Evolutionary conservation across 176 grass and related monocot genomes (phyloP), one percentile per base, ranked within the genome.

Genomic region (Raddia distichophylla): DNA sequence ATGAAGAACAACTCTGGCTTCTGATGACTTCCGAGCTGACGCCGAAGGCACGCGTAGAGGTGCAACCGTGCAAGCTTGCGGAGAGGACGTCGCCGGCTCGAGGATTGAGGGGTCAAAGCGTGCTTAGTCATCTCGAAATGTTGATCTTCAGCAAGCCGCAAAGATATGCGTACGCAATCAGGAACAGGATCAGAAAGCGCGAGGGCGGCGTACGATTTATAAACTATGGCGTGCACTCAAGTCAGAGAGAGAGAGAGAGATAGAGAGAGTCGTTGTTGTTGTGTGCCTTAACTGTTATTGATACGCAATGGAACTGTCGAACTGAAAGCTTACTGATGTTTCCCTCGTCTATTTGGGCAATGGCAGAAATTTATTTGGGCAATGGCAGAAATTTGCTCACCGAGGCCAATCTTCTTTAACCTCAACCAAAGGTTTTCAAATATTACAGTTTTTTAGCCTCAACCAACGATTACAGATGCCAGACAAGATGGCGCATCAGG

Each of bases 171-270:
- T 73, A 63, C 42, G 56, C 68, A 52, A 60, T 60, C 35, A 52
- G 11, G 27, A 40, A 50, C 56, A 61, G 53, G 4, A 48, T 12
- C 27, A 64, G 59, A 47, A 57, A 78, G 12, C 27, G 48, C 62
- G 0, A 14, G 67, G 46, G 5, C 49, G 5, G 14, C 10, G 27
- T 33, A 10, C 2, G 27, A 72, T 73, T 42, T 33, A 43, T 82
- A 55, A 54, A 54, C 59, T 64, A 74, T 64, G 8, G 70, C 70
- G 70, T 65, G 18, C 69, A 83, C 80, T 61, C 45, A 44, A 40
- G 55, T 73, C 69, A 20, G 47, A 52, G 58, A 67, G 49, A 57
- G n/a, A 0, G 75, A 67, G 49, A 57, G n/a, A 0, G n/a, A n/a
- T n/a, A n/a, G 64, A 68, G 35, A 68, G 18, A 13, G 3, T 68